These are phyloP conservation scores for Echria macrotheca DNA, from an alignment of 495 filamentous ascomycete genomes.

Conservation along the genomic window DNA sequence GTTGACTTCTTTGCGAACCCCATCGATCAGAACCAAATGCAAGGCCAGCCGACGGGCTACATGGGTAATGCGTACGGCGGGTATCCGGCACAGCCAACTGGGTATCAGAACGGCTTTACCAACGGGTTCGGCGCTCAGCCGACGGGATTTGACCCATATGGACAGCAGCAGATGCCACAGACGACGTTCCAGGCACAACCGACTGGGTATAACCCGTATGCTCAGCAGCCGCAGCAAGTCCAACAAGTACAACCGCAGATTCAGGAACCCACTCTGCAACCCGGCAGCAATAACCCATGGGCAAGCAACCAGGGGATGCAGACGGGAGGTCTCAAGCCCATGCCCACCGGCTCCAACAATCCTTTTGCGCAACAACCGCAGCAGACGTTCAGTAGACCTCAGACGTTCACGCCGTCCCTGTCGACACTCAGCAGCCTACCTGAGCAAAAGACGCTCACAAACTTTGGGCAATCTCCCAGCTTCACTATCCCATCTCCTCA, in stretches of 20 bases:
- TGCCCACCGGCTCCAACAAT: conserved; percentile 90
- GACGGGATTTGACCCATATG: conserved; percentile 43
- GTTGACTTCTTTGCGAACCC: conserved; percentile 98
- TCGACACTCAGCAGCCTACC: conserved; percentile 63
- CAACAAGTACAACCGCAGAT: conserved; percentile 48
- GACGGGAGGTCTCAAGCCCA: conserved; percentile 45
- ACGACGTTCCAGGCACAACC: conserved; percentile 64
- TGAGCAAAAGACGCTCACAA: conserved; percentile 61
- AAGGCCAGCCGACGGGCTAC: conserved; percentile 77
- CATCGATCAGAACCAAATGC: conserved; percentile 61
- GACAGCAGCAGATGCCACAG: conserved; percentile 46
- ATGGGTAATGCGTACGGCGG: conserved; percentile 75
- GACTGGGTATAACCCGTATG: conserved; percentile 75
- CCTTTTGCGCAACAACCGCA: conserved; percentile 64
- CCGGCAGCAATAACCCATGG: conserved; percentile 87
- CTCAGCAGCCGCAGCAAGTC: conserved; percentile 46
- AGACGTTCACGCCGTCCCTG: conserved; percentile 40
- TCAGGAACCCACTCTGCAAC: conserved; percentile 55
- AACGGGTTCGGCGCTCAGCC: conserved; percentile 39
- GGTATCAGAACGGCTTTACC: conserved; percentile 53
- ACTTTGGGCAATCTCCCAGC: conserved; percentile 25
- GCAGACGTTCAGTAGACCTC: conserved; percentile 34
- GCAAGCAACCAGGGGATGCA: conserved; percentile 44
- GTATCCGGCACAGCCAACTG: conserved; percentile 50
- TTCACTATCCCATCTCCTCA: conserved; percentile 26